Evolutionary conservation across 1,139 yeast species (phyloP).

Genomic region (Insectozyma bohioensis): DNA sequence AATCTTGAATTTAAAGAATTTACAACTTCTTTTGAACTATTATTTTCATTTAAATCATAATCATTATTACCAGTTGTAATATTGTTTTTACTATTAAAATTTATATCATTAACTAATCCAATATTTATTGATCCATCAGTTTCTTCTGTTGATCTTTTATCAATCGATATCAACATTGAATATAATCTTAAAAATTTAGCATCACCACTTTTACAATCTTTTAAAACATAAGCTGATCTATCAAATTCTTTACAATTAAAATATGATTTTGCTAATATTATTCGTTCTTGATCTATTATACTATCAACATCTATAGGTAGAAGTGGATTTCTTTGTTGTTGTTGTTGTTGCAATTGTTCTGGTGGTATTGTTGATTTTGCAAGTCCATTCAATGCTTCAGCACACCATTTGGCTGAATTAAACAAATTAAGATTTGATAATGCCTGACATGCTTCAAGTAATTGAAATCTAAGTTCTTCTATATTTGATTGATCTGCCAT

Average conservation of each 20-base stretch:
- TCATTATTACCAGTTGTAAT: slow-evolving; percentile 14
- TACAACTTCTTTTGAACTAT: slow-evolving; percentile 15
- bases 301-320: slow-evolving; percentile 27
- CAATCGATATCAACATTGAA: slow-evolving; percentile 69
- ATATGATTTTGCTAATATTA: slow-evolving; percentile 67
- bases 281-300: slow-evolving; percentile 25
- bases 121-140: slow-evolving; percentile 55
- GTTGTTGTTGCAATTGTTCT: slow-evolving; percentile 3
- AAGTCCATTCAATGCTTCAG: slow-evolving; percentile 68
- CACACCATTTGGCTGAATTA: slow-evolving; percentile 78
- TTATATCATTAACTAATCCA: slow-evolving; percentile 20
- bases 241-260: slow-evolving; percentile 87
- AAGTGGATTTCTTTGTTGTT: slow-evolving; percentile 7
- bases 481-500: slow-evolving; percentile 8
- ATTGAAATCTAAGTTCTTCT: slow-evolving; percentile 21
- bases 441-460: slow-evolving; percentile 25
- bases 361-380: slow-evolving; percentile 10
- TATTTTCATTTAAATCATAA: slow-evolving; percentile 8
- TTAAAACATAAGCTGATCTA: slow-evolving; percentile 64
- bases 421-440: slow-evolving; percentile 50
- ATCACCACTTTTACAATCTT: slow-evolving; percentile 51
- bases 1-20: slow-evolving; percentile 27
- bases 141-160: slow-evolving; percentile 70
- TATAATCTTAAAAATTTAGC: slow-evolving; percentile 69
- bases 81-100: slow-evolving; percentile 3